Conservation (phyloP, 371 early-diverging fungal species). For the Mucor irregularis region DNA sequence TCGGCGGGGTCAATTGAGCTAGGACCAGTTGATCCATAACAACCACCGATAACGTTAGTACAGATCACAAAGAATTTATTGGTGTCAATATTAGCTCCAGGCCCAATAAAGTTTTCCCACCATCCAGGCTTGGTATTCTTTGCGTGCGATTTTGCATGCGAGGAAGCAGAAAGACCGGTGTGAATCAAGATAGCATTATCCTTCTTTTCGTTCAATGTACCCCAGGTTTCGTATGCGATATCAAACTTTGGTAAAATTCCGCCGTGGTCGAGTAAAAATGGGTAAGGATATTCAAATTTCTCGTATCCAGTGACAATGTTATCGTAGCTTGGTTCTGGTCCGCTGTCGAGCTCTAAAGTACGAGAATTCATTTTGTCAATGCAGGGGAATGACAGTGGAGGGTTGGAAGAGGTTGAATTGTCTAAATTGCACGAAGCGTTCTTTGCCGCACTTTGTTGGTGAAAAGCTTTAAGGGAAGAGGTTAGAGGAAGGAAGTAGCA, state of each 20-base stretch:
- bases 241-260: constrained; percentile 76
- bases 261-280: constrained; percentile 83
- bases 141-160: constrained; percentile 80
- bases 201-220: constrained; percentile 64
- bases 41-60: constrained; percentile 87
- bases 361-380: constrained; percentile 71
- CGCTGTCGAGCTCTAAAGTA: constrained; percentile 69
- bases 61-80: constrained; percentile 87
- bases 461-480: constrained; percentile 4
- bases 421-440: constrained; percentile 3
- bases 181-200: constrained; percentile 82
- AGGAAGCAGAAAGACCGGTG: constrained; percentile 84
- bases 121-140: constrained; percentile 85
- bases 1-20: constrained; percentile 74
- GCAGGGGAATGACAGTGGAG: constrained; percentile 78
- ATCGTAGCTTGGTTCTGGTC: constrained; percentile 88
- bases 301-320: constrained; percentile 84
- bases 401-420: constrained; percentile 46
- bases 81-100: constrained; percentile 81
- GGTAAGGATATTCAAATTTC: constrained; percentile 61
- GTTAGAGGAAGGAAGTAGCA: too few species aligned
- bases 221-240: constrained; percentile 90
- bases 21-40: constrained; percentile 90
- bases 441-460: constrained; percentile 4
- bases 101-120: constrained; percentile 98